These are phyloP conservation scores for Penicillium mononematosum DNA, from an alignment of 495 filamentous ascomycete species.

Conservation along the genomic window DNA sequence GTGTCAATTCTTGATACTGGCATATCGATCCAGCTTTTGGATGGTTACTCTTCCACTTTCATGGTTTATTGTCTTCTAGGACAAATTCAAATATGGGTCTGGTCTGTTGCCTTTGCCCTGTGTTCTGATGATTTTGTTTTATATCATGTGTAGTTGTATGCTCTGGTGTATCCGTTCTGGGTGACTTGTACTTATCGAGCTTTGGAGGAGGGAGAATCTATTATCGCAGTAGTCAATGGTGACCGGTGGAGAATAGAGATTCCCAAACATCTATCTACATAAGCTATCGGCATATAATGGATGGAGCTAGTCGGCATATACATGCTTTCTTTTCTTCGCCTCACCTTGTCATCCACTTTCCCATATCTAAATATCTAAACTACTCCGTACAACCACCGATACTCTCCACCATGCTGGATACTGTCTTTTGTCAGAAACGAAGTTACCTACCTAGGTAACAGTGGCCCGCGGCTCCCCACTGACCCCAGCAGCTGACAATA, in stretches of 20 bases:
- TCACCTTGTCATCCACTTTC: neutral
- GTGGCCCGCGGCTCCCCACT: slow-evolving; percentile 18
- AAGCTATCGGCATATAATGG: neutral
- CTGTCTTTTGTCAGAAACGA: slow-evolving; percentile 3
- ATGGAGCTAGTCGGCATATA: neutral
- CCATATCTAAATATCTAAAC: neutral
- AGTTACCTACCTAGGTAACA: slow-evolving; percentile 17
- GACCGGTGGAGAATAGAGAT: neutral
- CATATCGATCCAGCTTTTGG: neutral
- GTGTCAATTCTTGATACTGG: neutral
- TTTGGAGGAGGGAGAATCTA: neutral
- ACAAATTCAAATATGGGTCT: slow-evolving; percentile 4
- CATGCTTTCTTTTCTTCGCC: slow-evolving; percentile 12
- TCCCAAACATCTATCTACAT: neutral
- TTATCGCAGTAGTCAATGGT: neutral
- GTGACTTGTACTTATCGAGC: neutral
- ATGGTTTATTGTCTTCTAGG: neutral
- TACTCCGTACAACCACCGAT: neutral
- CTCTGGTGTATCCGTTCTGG: neutral
- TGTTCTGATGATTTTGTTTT: neutral
- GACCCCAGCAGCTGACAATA: slow-evolving; percentile 9
- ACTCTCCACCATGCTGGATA: neutral
- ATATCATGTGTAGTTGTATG: neutral
- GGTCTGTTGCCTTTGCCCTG: slow-evolving; percentile 4
- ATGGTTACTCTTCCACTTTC: neutral